These are phyloP conservation scores for Pachysandra terminalis DNA, from an alignment of 164 flowering plant genomes.

Conservation along the genomic window DNA sequence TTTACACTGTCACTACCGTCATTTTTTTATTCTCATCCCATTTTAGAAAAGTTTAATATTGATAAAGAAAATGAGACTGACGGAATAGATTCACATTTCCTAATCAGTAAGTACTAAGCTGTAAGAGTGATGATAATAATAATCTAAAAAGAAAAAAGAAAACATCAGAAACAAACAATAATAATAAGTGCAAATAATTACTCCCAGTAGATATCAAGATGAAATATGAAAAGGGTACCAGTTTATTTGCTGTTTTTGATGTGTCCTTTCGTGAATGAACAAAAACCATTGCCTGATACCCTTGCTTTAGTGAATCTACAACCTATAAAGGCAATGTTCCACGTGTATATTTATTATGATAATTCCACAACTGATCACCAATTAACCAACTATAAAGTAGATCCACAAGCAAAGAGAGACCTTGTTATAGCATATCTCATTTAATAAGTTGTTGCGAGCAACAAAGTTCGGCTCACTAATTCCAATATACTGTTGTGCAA, in stretches of 20 bases:
- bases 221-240: slow-evolving; percentile 43
- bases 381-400: slow-evolving; percentile 1
- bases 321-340: slow-evolving; percentile 38
- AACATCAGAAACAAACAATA: neutral
- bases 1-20: neutral
- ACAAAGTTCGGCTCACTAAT: slow-evolving; percentile 81
- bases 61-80: neutral
- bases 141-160: neutral
- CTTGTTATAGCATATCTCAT: slow-evolving; percentile 92
- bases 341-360: neutral
- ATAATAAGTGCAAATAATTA: neutral
- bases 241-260: slow-evolving; percentile 78
- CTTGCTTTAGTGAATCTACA: slow-evolving; percentile 79
- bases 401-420: slow-evolving; percentile 26
- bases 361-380: neutral
- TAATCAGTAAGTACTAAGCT: no score
- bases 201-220: neutral
- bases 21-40: neutral
- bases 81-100: no score
- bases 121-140: neutral
- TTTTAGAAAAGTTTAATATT: no score
- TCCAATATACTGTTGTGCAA: slow-evolving; percentile 97
- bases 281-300: slow-evolving; percentile 97
- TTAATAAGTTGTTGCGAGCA: slow-evolving; percentile 71
- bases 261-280: slow-evolving; percentile 99